phyloP scores from a whole-genome alignment of 2,329 filamentous ascomycete genomes.

The Trichoderma semiorbis region DNA sequence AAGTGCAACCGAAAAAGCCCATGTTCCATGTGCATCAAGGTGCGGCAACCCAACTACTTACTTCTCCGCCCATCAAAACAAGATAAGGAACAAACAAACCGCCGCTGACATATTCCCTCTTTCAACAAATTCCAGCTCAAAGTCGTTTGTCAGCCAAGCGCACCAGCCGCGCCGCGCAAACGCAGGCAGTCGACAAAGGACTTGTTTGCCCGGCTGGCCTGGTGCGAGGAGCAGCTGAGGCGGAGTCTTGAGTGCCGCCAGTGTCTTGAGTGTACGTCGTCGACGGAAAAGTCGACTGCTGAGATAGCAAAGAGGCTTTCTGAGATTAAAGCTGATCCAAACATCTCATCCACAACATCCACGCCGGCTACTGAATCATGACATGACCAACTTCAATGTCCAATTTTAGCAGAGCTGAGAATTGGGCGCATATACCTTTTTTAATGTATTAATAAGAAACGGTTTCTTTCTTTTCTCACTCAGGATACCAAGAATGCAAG shows the following conservation, averaged over 20 bases:
- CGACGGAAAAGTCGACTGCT: not conserved
- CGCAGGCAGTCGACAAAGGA: constrained; percentile 5
- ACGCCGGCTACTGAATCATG: not conserved
- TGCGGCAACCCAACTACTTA: not conserved
- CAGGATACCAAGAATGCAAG: not conserved
- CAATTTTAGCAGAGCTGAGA: not conserved
- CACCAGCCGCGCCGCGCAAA: constrained; percentile 3
- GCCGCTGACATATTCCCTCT: not conserved
- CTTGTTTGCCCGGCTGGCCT: not conserved
- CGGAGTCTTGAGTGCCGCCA: not conserved
- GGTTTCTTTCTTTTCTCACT: not conserved
- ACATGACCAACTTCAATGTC: not conserved
- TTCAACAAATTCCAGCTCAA: not conserved
- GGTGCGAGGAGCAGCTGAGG: constrained; percentile 15
- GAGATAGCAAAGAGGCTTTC: not conserved
- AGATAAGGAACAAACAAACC: not conserved
- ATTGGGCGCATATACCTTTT: not conserved
- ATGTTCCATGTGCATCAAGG: constrained; percentile 14
- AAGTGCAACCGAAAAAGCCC: constrained; percentile 10
- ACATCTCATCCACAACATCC: not conserved
- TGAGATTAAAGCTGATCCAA: not conserved
- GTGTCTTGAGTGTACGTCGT: not conserved
- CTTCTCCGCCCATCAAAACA: not conserved
- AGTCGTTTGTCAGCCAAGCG: constrained; percentile 9
- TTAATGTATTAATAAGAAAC: not conserved